phyloP scores from a whole-genome alignment of 768 basidiomycete genomes.

The Chiua virens region DNA sequence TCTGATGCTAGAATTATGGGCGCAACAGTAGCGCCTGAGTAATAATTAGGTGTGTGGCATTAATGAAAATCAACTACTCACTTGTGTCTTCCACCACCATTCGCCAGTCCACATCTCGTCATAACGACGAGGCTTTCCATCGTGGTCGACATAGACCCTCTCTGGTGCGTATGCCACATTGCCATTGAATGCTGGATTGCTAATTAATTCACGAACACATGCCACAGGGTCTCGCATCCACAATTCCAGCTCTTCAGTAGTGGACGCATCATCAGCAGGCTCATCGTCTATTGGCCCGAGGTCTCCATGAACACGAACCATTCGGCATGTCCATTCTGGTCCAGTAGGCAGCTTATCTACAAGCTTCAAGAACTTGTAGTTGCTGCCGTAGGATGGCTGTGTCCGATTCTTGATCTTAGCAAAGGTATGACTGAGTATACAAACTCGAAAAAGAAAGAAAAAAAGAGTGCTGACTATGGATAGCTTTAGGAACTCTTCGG shows the following conservation, averaged over 20 bases:
- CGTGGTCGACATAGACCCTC: background rate
- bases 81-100: conserved; percentile 12
- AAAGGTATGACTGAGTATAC: no score
- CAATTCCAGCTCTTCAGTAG: conserved; percentile 22
- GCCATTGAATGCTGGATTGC: conserved; percentile 18
- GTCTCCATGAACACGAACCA: background rate
- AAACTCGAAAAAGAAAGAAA: no score
- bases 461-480: background rate
- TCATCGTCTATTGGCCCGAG: background rate
- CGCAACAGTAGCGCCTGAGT: background rate
- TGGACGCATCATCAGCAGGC: background rate
- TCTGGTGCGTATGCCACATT: conserved; percentile 4
- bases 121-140: background rate
- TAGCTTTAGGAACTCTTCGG: background rate
- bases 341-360: background rate
- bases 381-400: background rate
- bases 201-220: conserved; percentile 30
- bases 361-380: background rate
- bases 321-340: background rate
- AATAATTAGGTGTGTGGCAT: background rate
- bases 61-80: background rate
- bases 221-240: conserved; percentile 34
- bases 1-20: background rate
- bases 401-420: no score
- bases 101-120: conserved; percentile 12